Percentiles rank a stretch among this genome's conserved stretches.
These are phyloP conservation scores for Fragosphaeria purpurea DNA, from an alignment of 2,329 filamentous ascomycete species.

Conservation along the genomic window DNA sequence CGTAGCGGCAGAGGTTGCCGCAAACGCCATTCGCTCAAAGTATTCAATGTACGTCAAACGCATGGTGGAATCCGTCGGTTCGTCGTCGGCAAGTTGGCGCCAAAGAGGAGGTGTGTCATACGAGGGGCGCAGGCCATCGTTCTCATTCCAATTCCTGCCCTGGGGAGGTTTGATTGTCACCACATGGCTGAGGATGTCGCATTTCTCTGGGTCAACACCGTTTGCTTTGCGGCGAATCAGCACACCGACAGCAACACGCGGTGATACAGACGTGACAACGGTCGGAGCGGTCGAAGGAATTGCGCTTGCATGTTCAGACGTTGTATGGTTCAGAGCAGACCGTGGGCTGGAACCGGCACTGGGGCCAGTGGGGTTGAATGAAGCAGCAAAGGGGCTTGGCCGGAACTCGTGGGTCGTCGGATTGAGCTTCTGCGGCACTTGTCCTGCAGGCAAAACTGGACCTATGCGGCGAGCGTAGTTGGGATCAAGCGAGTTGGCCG, in stretches of 20 bases:
- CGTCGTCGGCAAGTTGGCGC: conserved; percentile 65
- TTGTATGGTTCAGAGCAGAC: conserved; percentile 42
- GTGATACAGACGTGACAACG: conserved; percentile 1
- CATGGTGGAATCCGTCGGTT: conserved; percentile 57
- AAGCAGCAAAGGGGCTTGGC: conserved; percentile 68
- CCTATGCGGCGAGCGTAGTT: conserved; percentile 44
- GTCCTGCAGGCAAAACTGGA: conserved; percentile 32
- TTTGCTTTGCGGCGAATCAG: conserved; percentile 63
- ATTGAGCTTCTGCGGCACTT: conserved; percentile 48
- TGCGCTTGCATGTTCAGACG: conserved; percentile 12
- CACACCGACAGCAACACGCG: neutral
- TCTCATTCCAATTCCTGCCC: conserved; percentile 57
- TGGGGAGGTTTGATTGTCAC: conserved; percentile 42
- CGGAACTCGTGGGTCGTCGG: conserved; percentile 69
- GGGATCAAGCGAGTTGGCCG: conserved; percentile 47
- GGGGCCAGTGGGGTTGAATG: conserved; percentile 67
- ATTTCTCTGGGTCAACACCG: conserved; percentile 62
- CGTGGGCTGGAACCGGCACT: conserved; percentile 65
- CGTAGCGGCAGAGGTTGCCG: conserved; percentile 46
- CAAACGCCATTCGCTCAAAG: conserved; percentile 57
- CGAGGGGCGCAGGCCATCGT: conserved; percentile 73
- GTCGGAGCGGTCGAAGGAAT: conserved; percentile 9
- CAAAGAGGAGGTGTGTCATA: conserved; percentile 81
- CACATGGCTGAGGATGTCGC: conserved; percentile 42
- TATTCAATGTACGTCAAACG: conserved; percentile 62